These are phyloP conservation scores for Scenedesmus sp. DNA, from an alignment of 163 green algal genomes.

Conservation along the genomic window DNA sequence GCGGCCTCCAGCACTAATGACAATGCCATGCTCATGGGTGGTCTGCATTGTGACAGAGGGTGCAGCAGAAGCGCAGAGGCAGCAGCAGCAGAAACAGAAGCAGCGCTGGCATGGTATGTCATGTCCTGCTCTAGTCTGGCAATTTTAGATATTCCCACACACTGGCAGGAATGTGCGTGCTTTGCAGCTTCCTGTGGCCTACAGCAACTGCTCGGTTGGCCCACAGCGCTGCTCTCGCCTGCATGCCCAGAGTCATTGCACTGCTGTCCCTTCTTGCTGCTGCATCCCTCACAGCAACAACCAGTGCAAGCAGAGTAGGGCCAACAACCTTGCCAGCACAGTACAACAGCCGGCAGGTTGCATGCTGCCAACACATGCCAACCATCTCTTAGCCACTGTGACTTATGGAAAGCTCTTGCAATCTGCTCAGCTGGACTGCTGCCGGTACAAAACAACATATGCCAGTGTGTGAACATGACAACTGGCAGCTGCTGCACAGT, in stretches of 20 bases:
- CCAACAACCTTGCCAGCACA: not conserved
- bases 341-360: too few species aligned
- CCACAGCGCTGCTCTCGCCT: not conserved
- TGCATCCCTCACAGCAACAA: not conserved
- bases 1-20: constrained; percentile 50
- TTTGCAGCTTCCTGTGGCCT: too few species aligned
- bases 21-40: constrained; percentile 47
- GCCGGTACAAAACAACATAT: not conserved
- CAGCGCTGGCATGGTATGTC: not conserved
- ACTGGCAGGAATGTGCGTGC: too few species aligned
- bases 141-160: too few species aligned
- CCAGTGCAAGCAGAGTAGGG: too few species aligned
- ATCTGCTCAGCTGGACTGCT: too few species aligned
- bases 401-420: too few species aligned
- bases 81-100: not conserved
- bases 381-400: too few species aligned
- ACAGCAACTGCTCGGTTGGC: not conserved
- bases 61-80: not conserved
- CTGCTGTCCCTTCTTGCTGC: not conserved
- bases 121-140: not conserved
- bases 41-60: not conserved
- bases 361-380: not conserved
- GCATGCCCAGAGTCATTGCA: not conserved
- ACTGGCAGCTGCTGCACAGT: not conserved
- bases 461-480: not conserved